phyloP scores from a whole-genome alignment of 1,284 basidiomycete species.

The Ceratobasidium sp. region DNA sequence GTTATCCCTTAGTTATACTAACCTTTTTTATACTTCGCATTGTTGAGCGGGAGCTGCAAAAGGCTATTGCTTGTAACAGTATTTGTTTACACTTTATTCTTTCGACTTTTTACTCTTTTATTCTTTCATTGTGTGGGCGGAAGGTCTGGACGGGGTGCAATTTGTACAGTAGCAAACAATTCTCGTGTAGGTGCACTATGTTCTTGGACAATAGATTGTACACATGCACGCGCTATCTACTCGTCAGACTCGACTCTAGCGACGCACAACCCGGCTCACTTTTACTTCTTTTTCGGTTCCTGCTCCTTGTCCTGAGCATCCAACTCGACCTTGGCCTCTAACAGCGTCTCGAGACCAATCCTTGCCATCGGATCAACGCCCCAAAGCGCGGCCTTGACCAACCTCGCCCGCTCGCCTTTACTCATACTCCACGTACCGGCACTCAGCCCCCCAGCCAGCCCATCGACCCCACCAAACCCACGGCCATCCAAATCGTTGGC shows the following conservation, averaged over 20 bases:
- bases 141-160: conserved; percentile 7
- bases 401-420: conserved; percentile 15
- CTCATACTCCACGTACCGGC: conserved; percentile 22
- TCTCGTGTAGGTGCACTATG: conserved; percentile 33
- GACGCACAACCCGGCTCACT: too few species aligned
- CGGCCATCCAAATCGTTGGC: conserved; percentile 15
- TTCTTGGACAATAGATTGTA: conserved; percentile 36
- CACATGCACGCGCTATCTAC: neutral
- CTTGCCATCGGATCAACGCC: conserved; percentile 36
- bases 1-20: conserved; percentile 10
- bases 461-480: neutral
- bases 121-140: neutral
- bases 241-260: too few species aligned
- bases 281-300: too few species aligned
- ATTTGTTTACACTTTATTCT: conserved; percentile 10
- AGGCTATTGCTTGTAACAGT: neutral
- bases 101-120: neutral
- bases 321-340: conserved; percentile 35
- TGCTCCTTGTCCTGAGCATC: neutral
- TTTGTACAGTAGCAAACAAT: neutral
- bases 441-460: neutral
- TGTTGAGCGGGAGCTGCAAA: neutral
- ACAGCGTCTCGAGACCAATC: conserved; percentile 32
- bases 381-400: conserved; percentile 31
- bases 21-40: neutral